Base-by-base conservation (phyloP, 805 yeast genomes). In the Cyberlindnera meyerae region DNA sequence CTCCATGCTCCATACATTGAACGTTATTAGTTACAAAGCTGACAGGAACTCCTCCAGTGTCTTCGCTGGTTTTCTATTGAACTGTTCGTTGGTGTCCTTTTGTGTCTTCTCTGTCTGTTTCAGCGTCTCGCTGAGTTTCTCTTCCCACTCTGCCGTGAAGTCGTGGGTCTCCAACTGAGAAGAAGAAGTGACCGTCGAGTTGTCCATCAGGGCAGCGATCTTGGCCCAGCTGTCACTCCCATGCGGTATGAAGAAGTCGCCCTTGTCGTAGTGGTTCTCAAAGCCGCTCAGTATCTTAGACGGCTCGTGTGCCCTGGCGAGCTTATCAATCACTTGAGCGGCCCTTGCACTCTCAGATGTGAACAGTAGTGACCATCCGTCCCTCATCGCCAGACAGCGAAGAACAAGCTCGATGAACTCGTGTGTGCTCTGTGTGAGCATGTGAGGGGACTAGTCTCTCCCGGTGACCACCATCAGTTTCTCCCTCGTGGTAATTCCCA, bases 141-240 rank as follows among this genome's bases (percentile, higher is more conserved):
- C 22, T 8, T 8, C 9, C 22, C 22, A 20, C 22, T 20, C 9
- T 9, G 7, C 22, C 9, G 22, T 20, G 22, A 20, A 20, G 22
- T 9, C 22, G 22, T 20, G 22, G 9, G 7, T 9, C 9, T 20
- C 22, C 22, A 20, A 9, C 22, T 20, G 22, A 7, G 22, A 20
- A 8, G 22, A 7, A 20, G 9, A n/a, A n/a, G n/a, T n/a, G n/a
- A n/a, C n/a, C n/a, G n/a, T n/a, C n/a, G 27, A 21, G 11, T 8
- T 9, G 6, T 24, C 27, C 7, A 11, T 6, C 15, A 70, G 33
- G 0, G 67, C 57, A 24, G 58, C 48, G 18, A 80, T 77, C 45
- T 75, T 70, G 15, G 64, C 63, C 64, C 70, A 62, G 4, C 78
- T 57, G 43, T 80, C 87, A 60, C 69, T 61, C 0, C 73, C 77